phyloP scores from a whole-genome alignment of 768 basidiomycete genomes.

The Suillus lakei region DNA sequence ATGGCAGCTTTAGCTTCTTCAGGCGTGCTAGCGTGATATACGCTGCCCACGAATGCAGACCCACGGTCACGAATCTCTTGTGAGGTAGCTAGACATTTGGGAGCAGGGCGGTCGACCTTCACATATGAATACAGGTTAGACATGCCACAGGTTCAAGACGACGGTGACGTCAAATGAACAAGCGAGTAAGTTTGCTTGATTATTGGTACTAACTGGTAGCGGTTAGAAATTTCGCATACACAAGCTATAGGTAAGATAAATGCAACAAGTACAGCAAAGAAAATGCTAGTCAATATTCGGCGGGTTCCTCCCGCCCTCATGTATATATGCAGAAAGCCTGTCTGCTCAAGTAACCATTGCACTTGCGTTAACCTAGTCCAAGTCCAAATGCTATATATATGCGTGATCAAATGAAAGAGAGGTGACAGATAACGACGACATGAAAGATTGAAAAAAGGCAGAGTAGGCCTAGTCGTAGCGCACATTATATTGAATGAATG shows the following conservation, averaged over 20 bases:
- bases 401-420: conserved; percentile 15
- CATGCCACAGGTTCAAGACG: conserved; percentile 15
- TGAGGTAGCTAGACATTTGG: conserved; percentile 58
- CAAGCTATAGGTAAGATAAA: conserved; percentile 8
- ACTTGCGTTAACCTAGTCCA: neutral
- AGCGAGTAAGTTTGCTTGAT: conserved; percentile 1
- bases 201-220: neutral
- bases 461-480: conserved; percentile 21
- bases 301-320: conserved; percentile 9
- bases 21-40: conserved; percentile 59
- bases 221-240: conserved; percentile 3
- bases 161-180: conserved; percentile 3
- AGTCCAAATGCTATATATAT: conserved; percentile 19
- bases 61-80: conserved; percentile 78
- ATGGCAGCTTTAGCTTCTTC: conserved; percentile 55
- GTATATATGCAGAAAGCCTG: conserved; percentile 11
- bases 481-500: conserved; percentile 1
- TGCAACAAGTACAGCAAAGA: conserved; percentile 10
- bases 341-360: conserved; percentile 10
- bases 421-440: conserved; percentile 17
- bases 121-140: conserved; percentile 61
- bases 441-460: conserved; percentile 5
- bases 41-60: conserved; percentile 70
- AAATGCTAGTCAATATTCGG: conserved; percentile 13
- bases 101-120: conserved; percentile 41